These are phyloP conservation scores for Candida dubliniensis DNA, from an alignment of 1,139 yeast genomes.

Conservation along the genomic window DNA sequence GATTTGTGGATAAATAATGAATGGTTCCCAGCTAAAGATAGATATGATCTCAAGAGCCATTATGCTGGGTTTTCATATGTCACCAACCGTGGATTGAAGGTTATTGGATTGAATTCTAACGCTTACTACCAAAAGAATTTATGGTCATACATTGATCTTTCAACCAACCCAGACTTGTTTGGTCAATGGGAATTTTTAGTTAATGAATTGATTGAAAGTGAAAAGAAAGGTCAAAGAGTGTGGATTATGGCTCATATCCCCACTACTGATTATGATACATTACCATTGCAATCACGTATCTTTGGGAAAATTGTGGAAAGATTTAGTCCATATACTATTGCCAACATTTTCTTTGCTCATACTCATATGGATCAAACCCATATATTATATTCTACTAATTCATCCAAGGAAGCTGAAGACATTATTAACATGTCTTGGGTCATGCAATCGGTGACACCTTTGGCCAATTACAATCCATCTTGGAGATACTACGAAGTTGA, in stretches of 20 bases:
- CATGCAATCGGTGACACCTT: conserved; percentile 65
- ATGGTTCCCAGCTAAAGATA: conserved; percentile 31
- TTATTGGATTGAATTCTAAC: conserved; percentile 66
- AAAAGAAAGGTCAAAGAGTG: conserved; percentile 56
- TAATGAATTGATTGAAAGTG: conserved; percentile 60
- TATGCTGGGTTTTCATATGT: conserved; percentile 64
- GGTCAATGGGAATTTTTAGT: conserved; percentile 65
- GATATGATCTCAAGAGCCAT: conserved; percentile 32
- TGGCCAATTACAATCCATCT: conserved; percentile 59
- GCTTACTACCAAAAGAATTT: conserved; percentile 64
- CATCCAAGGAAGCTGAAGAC: conserved; percentile 29
- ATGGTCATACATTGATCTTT: conserved; percentile 59
- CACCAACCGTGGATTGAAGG: conserved; percentile 57
- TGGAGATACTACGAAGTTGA: conserved; percentile 75
- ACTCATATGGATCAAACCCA: conserved; percentile 70
- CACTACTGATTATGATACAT: conserved; percentile 50
- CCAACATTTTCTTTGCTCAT: conserved; percentile 69
- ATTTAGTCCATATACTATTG: conserved; percentile 67
- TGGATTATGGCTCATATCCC: conserved; percentile 77
- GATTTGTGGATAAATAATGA: conserved; percentile 52
- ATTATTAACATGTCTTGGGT: conserved; percentile 63
- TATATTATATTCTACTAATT: conserved; percentile 47
- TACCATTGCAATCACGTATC: conserved; percentile 61
- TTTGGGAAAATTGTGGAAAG: conserved; percentile 60
- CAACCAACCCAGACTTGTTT: conserved; percentile 56